Base-by-base conservation (phyloP, 164 flowering plant genomes). In the Berberis vulgaris region DNA sequence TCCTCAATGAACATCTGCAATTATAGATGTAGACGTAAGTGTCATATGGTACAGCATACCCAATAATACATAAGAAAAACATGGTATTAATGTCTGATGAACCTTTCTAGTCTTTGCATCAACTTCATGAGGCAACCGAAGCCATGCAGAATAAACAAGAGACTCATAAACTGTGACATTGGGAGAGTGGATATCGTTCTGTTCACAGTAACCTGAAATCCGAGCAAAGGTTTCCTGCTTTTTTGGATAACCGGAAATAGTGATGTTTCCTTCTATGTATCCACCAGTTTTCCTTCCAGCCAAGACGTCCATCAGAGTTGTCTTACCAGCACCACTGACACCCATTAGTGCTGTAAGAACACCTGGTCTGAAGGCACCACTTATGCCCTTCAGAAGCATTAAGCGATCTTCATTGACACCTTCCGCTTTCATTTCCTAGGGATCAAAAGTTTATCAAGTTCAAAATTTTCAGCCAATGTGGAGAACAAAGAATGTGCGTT, bases 271-370 rank as follows among this genome's bases (percentile, higher is more conserved):
- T 11, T 79, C 78, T 40, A 80, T 71, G 49, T 79, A 74, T 62
- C 86, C 84, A 54, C 78, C 67, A 2, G 74, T 82, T 72, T 82
- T 82, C 45, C 86, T 72, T 57, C 84, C 86, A 0, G 84, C 79
- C 64, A 82, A 68, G 43, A 82, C 84, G 56, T 82, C 86, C 72
- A 82, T 67, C 7, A 82, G 72, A 26, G 84, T 80, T 1, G 84
- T 82, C 64, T 82, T 82, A 38, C 86, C 86, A 55, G 86, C 86
- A 26, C 84, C 86, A 63, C 84, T 82, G 40, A 77, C 79, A 61
- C 86, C 86, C 82, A 82, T 78, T 50, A 82, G 67, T 7, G 85
- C 85, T 26, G 83, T 81, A 41, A 81, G 82, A 2, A 80, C 77
- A n/a, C 86, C 86, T 1, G 86, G 86, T 65, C 77, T 77, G 58